Percentiles rank a stretch among this genome's conserved stretches.
These are phyloP conservation scores for Lentinula novae-zelandiae DNA, from an alignment of 1,284 basidiomycete species.

Conservation along the genomic window DNA sequence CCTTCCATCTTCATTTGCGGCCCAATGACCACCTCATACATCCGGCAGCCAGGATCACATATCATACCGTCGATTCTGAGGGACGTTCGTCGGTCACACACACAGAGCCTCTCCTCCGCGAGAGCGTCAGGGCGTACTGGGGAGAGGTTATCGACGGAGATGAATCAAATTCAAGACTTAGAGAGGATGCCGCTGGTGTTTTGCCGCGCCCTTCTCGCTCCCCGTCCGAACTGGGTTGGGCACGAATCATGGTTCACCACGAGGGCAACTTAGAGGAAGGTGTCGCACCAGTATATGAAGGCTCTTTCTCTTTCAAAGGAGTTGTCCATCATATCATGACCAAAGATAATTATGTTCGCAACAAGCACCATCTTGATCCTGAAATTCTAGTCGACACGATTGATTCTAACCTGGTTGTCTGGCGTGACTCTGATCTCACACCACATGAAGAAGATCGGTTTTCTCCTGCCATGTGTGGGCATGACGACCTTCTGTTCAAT, in stretches of 20 bases:
- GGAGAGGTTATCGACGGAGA: conserved; percentile 63
- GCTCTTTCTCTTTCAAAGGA: conserved; percentile 69
- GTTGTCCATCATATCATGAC: conserved; percentile 74
- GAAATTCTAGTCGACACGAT: conserved; percentile 36
- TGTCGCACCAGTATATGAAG: conserved; percentile 64
- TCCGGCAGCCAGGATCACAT: conserved; percentile 67
- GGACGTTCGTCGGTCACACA: conserved; percentile 43
- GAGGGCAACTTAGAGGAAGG: conserved; percentile 50
- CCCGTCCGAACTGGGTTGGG: conserved; percentile 58
- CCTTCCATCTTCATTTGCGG: conserved; percentile 63
- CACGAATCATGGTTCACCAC: conserved; percentile 67
- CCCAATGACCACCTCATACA: conserved; percentile 78
- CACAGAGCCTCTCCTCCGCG: conserved; percentile 50
- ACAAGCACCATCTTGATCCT: conserved; percentile 59
- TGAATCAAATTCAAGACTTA: conserved; percentile 48
- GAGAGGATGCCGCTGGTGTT: conserved; percentile 55
- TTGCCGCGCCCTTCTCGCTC: conserved; percentile 30
- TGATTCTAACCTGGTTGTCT: conserved; percentile 63
- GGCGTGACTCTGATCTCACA: conserved; percentile 66
- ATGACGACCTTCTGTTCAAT: conserved; percentile 71
- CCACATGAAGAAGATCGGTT: conserved; percentile 42
- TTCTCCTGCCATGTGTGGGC: conserved; percentile 46
- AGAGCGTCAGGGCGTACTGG: conserved; percentile 58
- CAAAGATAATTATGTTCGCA: conserved; percentile 65
- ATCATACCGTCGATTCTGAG: conserved; percentile 43